Evolutionary conservation across 75 land plant genomes (phyloP).

Genomic region (Larix kaempferi): DNA sequence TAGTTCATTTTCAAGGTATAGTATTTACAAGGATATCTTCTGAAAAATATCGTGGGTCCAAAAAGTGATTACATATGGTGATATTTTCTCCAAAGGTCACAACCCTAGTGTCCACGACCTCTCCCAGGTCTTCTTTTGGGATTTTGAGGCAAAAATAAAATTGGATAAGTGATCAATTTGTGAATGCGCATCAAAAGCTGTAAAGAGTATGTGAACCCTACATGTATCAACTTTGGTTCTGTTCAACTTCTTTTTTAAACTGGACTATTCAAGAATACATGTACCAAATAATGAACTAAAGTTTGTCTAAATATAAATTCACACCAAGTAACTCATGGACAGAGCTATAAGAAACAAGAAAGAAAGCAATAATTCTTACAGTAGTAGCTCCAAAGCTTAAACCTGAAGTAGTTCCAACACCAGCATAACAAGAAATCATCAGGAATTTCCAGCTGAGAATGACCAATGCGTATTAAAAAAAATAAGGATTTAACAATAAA

Average conservation of each 20-base stretch:
- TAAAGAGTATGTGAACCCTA: background rate
- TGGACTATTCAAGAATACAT: background rate
- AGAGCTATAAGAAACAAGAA: background rate
- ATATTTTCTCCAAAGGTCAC: constrained; percentile 2
- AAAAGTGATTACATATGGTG: constrained; percentile 1
- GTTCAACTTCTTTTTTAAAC: background rate
- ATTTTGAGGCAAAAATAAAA: background rate
- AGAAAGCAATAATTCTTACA: background rate
- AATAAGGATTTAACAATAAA: no score
- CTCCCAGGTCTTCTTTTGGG: background rate
- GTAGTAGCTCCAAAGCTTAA: constrained; percentile 49
- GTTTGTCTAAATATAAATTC: background rate
- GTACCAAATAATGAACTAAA: background rate
- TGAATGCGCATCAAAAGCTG: background rate
- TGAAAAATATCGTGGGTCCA: background rate
- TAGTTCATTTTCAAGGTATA: constrained; percentile 1
- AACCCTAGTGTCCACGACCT: background rate
- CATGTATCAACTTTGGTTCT: background rate
- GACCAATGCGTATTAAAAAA: no score
- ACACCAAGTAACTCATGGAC: background rate
- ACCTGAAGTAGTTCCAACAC: constrained; percentile 55
- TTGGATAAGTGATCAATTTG: constrained; percentile 2
- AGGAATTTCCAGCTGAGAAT: background rate
- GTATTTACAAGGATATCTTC: constrained; percentile 4
- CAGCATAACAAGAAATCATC: constrained; percentile 18